Conservation (phyloP, 2,329 filamentous ascomycete genomes). For the Paracoccidioides brasiliensis region DNA sequence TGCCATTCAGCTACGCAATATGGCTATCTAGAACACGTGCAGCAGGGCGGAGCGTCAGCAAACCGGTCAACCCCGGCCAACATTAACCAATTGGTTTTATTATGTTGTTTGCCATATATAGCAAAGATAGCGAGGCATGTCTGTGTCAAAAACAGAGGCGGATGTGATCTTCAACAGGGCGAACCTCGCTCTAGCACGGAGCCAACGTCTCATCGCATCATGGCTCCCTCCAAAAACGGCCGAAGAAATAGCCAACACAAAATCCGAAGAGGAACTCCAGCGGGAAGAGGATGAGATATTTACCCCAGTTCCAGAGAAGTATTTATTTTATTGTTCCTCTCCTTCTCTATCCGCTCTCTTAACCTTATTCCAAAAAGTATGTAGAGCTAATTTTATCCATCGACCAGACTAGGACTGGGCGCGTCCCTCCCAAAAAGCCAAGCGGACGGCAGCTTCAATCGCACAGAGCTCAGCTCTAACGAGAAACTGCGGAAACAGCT, state of each 20-base stretch:
- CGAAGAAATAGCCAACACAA: slow-evolving; percentile 26
- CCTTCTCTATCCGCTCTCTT: neutral
- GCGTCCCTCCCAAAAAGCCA: slow-evolving; percentile 32
- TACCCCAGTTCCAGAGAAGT: slow-evolving; percentile 42
- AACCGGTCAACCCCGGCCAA: too few species aligned
- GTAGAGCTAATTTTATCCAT: slow-evolving; percentile 5
- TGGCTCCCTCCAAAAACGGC: slow-evolving; percentile 40
- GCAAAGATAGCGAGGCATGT: slow-evolving; percentile 13
- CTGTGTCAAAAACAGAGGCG: slow-evolving; percentile 30
- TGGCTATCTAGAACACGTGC: too few species aligned
- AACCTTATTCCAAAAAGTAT: neutral
- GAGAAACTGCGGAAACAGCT: slow-evolving; percentile 35
- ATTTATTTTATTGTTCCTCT: neutral
- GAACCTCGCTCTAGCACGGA: slow-evolving; percentile 41
- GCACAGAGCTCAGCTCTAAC: slow-evolving; percentile 29
- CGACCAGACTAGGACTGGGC: slow-evolving; percentile 34
- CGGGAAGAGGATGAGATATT: slow-evolving; percentile 44
- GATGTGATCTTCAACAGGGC: slow-evolving; percentile 44
- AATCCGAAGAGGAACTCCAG: slow-evolving; percentile 34
- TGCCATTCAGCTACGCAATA: too few species aligned
- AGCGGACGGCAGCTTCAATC: slow-evolving; percentile 28
- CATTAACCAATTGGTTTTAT: neutral
- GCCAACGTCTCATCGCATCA: slow-evolving; percentile 42
- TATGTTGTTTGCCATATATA: neutral
- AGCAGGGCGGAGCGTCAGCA: too few species aligned